phyloP scores from a whole-genome alignment of 2,329 filamentous ascomycete genomes.

The Neopestalotiopsis sp. region DNA sequence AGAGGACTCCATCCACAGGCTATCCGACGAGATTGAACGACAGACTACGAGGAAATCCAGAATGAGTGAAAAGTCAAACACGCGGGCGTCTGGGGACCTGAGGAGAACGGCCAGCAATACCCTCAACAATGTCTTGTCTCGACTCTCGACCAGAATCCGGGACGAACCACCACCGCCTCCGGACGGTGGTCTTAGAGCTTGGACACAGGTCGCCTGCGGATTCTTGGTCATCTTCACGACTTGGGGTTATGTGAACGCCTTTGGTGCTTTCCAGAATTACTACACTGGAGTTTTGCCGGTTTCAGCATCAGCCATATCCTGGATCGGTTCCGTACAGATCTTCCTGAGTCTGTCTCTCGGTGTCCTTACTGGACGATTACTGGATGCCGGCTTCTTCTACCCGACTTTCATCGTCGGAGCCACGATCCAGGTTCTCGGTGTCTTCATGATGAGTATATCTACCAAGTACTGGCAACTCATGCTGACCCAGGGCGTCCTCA shows the following conservation, averaged over 20 bases:
- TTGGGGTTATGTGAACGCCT: conserved; percentile 52
- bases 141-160: conserved; percentile 34
- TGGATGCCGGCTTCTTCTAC: conserved; percentile 49
- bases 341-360: conserved; percentile 48
- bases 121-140: conserved; percentile 32
- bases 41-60: neutral
- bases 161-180: conserved; percentile 36
- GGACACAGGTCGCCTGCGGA: conserved; percentile 40
- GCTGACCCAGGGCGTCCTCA: conserved; percentile 52
- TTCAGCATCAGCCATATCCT: conserved; percentile 44
- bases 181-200: conserved; percentile 37
- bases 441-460: conserved; percentile 48
- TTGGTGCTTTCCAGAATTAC: conserved; percentile 51
- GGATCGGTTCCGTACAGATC: conserved; percentile 50
- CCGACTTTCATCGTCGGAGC: conserved; percentile 43
- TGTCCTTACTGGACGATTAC: conserved; percentile 45
- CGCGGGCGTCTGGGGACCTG: conserved; percentile 5
- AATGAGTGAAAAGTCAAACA: conserved; percentile 8
- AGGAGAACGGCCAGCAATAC: conserved; percentile 33
- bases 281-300: conserved; percentile 41
- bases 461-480: conserved; percentile 54
- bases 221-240: conserved; percentile 49
- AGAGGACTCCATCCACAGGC: conserved; percentile 1
- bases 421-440: conserved; percentile 45
- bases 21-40: conserved; percentile 4